phyloP scores from a whole-genome alignment of 495 filamentous ascomycete species.

The Xylaria cubensis region DNA sequence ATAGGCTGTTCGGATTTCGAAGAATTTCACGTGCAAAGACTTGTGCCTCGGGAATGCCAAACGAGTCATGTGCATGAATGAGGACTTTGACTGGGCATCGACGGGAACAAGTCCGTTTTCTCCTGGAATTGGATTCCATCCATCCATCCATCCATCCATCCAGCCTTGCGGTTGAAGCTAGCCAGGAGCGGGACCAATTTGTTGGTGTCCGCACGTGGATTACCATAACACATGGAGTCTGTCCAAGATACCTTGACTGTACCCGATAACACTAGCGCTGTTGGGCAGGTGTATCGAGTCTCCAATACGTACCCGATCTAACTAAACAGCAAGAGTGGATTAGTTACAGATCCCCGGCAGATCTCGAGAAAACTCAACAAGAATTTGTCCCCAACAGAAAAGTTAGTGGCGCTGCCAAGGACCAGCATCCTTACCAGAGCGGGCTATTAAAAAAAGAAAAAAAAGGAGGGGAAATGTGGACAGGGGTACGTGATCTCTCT shows the following conservation, averaged over 20 bases:
- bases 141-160: background rate
- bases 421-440: background rate
- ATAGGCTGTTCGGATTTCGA: background rate
- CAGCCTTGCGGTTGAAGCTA: slow-evolving; percentile 3
- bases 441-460: background rate
- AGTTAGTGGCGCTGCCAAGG: slow-evolving; percentile 15
- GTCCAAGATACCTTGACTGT: background rate
- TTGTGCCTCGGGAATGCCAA: background rate
- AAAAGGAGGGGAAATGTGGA: background rate
- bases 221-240: background rate
- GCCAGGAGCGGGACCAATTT: background rate
- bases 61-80: background rate
- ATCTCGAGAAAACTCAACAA: slow-evolving; percentile 22
- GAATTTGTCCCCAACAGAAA: slow-evolving; percentile 28
- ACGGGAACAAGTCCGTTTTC: background rate
- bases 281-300: background rate
- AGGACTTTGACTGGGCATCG: background rate
- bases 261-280: background rate
- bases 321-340: background rate
- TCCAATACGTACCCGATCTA: background rate
- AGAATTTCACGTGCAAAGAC: slow-evolving; percentile 4
- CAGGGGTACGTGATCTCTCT: background rate
- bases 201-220: slow-evolving; percentile 13
- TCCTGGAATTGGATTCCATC: background rate
- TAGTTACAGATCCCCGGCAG: slow-evolving; percentile 6